phyloP scores from a whole-genome alignment of 2,329 filamentous ascomycete species.

The Claviceps paspali region DNA sequence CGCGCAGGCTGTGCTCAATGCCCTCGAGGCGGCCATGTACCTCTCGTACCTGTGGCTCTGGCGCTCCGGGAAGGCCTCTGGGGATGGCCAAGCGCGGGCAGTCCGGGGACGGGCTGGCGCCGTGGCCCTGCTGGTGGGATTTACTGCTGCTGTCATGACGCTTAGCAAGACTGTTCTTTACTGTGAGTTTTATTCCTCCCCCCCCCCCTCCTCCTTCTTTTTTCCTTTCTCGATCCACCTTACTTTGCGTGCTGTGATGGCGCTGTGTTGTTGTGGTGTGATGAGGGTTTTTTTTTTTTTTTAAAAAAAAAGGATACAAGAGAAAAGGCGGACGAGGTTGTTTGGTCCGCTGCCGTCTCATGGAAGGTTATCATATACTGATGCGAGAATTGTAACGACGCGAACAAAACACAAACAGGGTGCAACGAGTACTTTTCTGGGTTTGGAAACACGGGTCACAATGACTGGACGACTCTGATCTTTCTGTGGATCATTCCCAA shows the following conservation, averaged over 20 bases:
- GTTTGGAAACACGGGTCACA: slow-evolving; percentile 44
- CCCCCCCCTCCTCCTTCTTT: slow-evolving; percentile 3
- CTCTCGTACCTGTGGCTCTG: slow-evolving; percentile 34
- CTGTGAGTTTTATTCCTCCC: slow-evolving; percentile 30
- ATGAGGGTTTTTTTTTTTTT: too few relatives aligned
- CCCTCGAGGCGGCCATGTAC: slow-evolving; percentile 53
- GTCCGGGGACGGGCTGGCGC: slow-evolving; percentile 29
- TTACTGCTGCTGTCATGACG: slow-evolving; percentile 42
- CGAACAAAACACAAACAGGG: slow-evolving; percentile 21
- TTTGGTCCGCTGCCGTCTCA: too few relatives aligned
- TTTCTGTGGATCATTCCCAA: slow-evolving; percentile 44
- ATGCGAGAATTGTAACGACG: too few relatives aligned
- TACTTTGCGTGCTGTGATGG: neutral
- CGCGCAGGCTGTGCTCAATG: slow-evolving; percentile 57
- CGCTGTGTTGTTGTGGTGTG: too few relatives aligned
- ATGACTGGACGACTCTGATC: slow-evolving; percentile 27
- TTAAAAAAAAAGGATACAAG: too few relatives aligned
- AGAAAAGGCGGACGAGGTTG: too few relatives aligned
- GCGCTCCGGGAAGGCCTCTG: slow-evolving; percentile 10
- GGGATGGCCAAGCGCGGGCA: too few relatives aligned
- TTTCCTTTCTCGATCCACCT: neutral
- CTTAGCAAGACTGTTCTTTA: slow-evolving; percentile 47
- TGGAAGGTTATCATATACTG: too few relatives aligned
- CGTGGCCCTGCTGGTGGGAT: slow-evolving; percentile 30
- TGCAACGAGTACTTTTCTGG: slow-evolving; percentile 39